Evolutionary conservation across 2,329 filamentous ascomycete genomes (phyloP).

Genomic region (Fulvia fulva): DNA sequence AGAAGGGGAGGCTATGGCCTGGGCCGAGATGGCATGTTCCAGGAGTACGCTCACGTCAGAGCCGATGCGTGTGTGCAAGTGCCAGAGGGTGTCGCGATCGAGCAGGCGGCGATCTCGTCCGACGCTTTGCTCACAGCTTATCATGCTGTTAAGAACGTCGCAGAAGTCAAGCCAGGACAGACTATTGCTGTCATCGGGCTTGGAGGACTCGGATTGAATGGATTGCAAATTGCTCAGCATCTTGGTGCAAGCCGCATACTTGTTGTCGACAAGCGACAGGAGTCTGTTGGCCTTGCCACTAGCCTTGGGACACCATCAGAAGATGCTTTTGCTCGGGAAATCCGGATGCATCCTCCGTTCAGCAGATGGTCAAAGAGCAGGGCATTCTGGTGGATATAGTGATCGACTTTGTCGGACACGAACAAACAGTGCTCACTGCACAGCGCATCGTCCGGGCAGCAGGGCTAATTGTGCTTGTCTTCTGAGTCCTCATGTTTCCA

Average conservation of each 20-base stretch:
- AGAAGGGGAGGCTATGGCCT: constrained; percentile 42
- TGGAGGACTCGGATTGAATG: constrained; percentile 42
- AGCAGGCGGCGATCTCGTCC: constrained; percentile 38
- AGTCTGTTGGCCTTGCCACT: constrained; percentile 30
- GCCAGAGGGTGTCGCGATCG: constrained; percentile 14
- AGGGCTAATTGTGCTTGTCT: constrained; percentile 22
- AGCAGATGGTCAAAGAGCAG: constrained; percentile 16
- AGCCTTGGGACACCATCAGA: constrained; percentile 30
- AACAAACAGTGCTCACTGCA: constrained; percentile 18
- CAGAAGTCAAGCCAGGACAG: constrained; percentile 34
- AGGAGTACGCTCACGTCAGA: constrained; percentile 37
- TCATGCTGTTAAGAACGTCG: constrained; percentile 39
- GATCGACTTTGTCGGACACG: constrained; percentile 25
- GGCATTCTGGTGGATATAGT: constrained; percentile 22
- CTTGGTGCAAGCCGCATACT: constrained; percentile 45
- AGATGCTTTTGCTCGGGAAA: constrained; percentile 27
- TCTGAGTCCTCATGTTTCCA: constrained; percentile 19
- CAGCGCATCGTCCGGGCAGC: constrained; percentile 20
- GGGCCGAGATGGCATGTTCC: constrained; percentile 44
- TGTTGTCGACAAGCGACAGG: constrained; percentile 35
- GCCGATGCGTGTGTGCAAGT: constrained; percentile 27
- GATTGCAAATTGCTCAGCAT: constrained; percentile 43
- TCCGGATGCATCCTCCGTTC: constrained; percentile 7
- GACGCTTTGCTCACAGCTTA: constrained; percentile 43
- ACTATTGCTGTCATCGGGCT: constrained; percentile 41